These are phyloP conservation scores for Vararia minispora DNA, from an alignment of 768 basidiomycete species.

Conservation along the genomic window DNA sequence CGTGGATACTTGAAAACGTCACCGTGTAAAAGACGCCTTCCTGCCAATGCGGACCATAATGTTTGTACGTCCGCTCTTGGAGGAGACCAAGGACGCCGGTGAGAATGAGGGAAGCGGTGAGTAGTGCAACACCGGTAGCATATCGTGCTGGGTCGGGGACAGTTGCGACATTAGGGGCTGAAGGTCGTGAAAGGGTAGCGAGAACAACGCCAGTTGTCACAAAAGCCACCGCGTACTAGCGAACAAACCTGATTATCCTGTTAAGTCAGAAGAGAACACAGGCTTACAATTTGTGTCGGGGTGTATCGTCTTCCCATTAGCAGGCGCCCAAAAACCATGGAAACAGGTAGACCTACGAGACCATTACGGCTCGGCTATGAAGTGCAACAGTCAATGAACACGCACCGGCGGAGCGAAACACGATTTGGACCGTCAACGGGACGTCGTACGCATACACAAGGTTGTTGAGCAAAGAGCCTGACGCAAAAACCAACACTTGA, in stretches of 20 bases:
- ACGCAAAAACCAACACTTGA: slow-evolving; percentile 59
- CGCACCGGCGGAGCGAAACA: slow-evolving; percentile 75
- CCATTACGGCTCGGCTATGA: neutral
- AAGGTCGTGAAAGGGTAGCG: slow-evolving; percentile 56
- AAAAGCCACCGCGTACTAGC: slow-evolving; percentile 48
- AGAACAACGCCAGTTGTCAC: slow-evolving; percentile 65
- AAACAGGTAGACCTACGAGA: slow-evolving; percentile 11
- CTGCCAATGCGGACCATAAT: slow-evolving; percentile 71
- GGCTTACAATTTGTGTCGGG: neutral
- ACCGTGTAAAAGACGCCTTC: slow-evolving; percentile 83
- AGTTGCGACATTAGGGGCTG: slow-evolving; percentile 18
- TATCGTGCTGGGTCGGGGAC: slow-evolving; percentile 29
- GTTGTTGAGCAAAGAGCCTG: slow-evolving; percentile 67
- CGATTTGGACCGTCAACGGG: slow-evolving; percentile 69
- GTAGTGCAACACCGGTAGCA: slow-evolving; percentile 55
- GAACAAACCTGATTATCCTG: too few species aligned
- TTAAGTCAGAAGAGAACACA: too few species aligned
- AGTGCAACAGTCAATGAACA: slow-evolving; percentile 7
- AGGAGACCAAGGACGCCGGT: slow-evolving; percentile 60
- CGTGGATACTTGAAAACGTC: too few species aligned
- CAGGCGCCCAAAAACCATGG: slow-evolving; percentile 12
- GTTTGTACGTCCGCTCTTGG: slow-evolving; percentile 66
- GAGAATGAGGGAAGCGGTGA: slow-evolving; percentile 53
- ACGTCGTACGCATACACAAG: slow-evolving; percentile 71
- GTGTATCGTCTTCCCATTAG: slow-evolving; percentile 11